Evolutionary conservation across 2,329 filamentous ascomycete species (phyloP).

Genomic region (Fusarium sp.): DNA sequence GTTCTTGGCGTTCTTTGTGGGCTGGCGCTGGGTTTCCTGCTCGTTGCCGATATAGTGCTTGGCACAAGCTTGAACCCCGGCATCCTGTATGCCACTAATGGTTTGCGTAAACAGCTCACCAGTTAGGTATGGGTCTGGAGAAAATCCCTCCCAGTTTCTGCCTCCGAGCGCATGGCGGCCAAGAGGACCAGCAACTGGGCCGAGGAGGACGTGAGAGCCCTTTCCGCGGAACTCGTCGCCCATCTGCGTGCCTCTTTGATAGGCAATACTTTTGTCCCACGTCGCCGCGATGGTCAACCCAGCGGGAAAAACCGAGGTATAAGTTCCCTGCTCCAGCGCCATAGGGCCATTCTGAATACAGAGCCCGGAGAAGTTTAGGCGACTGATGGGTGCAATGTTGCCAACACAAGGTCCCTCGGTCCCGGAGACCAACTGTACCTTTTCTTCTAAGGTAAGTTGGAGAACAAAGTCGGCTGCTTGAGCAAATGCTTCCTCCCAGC

Average conservation of each 20-base stretch:
- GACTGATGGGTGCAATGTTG: not conserved
- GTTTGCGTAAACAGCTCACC: conserved; percentile 73
- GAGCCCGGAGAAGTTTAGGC: not conserved
- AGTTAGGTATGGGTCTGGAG: conserved; percentile 79
- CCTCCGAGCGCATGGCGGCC: conserved; percentile 57
- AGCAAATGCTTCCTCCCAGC: not conserved
- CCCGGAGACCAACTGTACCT: not conserved
- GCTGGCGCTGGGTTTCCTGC: conserved; percentile 58
- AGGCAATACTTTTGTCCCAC: not conserved
- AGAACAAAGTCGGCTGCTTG: not conserved
- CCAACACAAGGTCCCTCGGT: not conserved
- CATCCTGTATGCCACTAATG: conserved; percentile 78
- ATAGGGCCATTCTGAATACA: not conserved
- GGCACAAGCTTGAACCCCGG: conserved; percentile 76
- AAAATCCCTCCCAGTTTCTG: conserved; percentile 73
- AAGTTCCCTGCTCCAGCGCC: not conserved
- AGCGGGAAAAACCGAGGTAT: not conserved
- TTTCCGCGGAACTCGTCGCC: not conserved
- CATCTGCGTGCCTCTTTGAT: not conserved
- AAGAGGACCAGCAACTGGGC: conserved; percentile 49
- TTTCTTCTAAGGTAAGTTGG: not conserved
- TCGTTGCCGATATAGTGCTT: conserved; percentile 60
- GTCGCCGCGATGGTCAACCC: not conserved
- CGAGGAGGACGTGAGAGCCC: not conserved
- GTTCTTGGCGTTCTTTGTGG: not conserved